Evolutionary conservation across 148 eudicot genomes (phyloP), one percentile per base, ranked within the genome.

Genomic region (Pouteria glomerata): DNA sequence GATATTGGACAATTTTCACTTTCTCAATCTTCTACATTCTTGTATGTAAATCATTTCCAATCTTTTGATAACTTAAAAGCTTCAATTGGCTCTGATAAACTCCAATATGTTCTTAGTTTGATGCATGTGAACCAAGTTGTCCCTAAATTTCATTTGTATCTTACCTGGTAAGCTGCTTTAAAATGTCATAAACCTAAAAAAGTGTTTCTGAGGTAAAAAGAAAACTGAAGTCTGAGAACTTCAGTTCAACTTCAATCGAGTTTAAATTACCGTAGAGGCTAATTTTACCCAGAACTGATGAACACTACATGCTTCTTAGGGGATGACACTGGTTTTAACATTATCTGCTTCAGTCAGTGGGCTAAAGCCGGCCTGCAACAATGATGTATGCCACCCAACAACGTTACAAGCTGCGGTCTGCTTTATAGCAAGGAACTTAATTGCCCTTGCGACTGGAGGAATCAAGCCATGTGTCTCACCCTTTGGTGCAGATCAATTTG

Each of bases 401-500:
- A 70, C 87, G 18, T 70, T 83, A 31, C 87, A 84, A 67, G 78
- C 84, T 74, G 81, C 77, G 5, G 61, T 84, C 60, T 78, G 79
- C 42, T 86, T 77, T 76, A 59, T 70, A 63, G 85, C 85, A 31
- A 77, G 84, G 33, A 84, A 84, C 72, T 74, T 87, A 45, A 82
- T 86, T 53, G 90, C 90, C 12, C 79, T 86, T 31, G 90, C 84
- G 55, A 86, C 86, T 6, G 86, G 85, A 5, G 86, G 86, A 29
- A 81, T 85, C 62, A 83, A 81, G 69, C 85, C 86, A 13, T 85
- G 89, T 71, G 89, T 85, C 71, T 85, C 83, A 31, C 74, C 89
- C 4, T 83, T 85, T 62, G 83, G 82, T 39, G 93, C 93, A 31
- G 90, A 81, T 80, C 90, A 89, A 61, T 86, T 86, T 79, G 90